Conservation (phyloP, 306 rosid genomes). For the Benincasa hispida region DNA sequence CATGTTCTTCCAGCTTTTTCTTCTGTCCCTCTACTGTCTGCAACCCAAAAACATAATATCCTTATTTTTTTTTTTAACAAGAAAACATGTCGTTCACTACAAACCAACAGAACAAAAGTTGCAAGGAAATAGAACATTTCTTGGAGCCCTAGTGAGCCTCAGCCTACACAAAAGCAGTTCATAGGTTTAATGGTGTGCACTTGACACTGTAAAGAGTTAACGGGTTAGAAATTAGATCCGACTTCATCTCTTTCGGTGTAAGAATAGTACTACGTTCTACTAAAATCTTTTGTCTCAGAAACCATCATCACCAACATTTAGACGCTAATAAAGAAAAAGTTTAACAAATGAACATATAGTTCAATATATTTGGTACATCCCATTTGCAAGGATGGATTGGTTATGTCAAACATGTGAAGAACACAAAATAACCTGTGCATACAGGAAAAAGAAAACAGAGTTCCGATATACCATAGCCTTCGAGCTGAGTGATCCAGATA, state of each 20-base stretch:
- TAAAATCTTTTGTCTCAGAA: not conserved
- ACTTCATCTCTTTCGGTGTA: not conserved
- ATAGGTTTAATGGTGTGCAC: not conserved
- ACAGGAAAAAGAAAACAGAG: not conserved
- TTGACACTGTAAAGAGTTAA: not conserved
- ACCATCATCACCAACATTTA: not conserved
- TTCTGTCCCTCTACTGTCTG: slow-evolving; percentile 93
- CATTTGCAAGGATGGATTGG: not conserved
- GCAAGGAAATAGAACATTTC: not conserved
- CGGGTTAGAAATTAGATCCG: not conserved
- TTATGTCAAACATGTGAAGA: not conserved
- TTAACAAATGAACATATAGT: not conserved
- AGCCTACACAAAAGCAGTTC: not conserved
- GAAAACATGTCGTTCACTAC: not conserved
- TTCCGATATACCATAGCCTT: slow-evolving; percentile 64
- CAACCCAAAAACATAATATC: slow-evolving; percentile 13
- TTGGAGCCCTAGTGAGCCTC: not conserved
- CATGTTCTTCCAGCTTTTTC: slow-evolving; percentile 66
- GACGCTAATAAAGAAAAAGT: not conserved
- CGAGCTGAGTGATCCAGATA: slow-evolving; percentile 58
- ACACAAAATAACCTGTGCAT: not conserved
- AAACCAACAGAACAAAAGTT: not conserved
- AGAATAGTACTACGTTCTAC: not conserved
- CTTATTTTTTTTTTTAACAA: not conserved
- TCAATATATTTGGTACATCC: not conserved